These are phyloP conservation scores for Verbascum thapsus DNA, from an alignment of 257 asterid genomes.

Conservation along the genomic window DNA sequence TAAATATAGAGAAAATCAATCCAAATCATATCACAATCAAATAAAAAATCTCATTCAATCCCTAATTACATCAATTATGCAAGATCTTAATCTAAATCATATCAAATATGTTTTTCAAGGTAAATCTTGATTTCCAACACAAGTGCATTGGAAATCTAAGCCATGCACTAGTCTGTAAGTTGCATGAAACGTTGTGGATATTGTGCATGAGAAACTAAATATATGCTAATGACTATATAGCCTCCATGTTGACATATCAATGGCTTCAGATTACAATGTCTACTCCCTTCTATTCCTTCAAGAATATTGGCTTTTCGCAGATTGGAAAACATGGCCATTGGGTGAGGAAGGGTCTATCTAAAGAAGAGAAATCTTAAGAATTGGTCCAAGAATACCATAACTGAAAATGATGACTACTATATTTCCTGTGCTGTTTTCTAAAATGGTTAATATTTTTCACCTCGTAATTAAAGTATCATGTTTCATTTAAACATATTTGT, in stretches of 20 bases:
- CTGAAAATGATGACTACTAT: constrained; percentile 2
- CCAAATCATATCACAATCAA: too few relatives aligned
- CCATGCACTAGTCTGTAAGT: constrained; percentile 5
- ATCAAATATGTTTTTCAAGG: too few relatives aligned
- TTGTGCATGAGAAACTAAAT: constrained; percentile 27
- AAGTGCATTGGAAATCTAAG: not conserved
- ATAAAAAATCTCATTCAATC: too few relatives aligned
- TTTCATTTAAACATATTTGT: constrained; percentile 15
- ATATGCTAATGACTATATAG: constrained; percentile 7
- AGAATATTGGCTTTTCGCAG: not conserved
- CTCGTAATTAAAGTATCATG: constrained; percentile 18
- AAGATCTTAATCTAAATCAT: too few relatives aligned
- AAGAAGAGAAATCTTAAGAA: constrained; percentile 20
- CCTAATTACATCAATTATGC: too few relatives aligned
- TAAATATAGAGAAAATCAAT: too few relatives aligned
- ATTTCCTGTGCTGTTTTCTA: constrained; percentile 17
- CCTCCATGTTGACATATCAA: constrained; percentile 27
- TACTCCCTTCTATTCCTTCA: not conserved
- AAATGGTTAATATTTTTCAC: constrained; percentile 20
- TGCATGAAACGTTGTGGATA: constrained; percentile 23
- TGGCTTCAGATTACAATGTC: constrained; percentile 23
- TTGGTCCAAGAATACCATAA: constrained; percentile 21
- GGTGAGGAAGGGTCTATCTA: constrained; percentile 7
- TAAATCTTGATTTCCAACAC: too few relatives aligned
- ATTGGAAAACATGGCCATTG: constrained; percentile 7